Evolutionary conservation across 768 basidiomycete species (phyloP), one percentile per base, ranked within the genome.

Genomic region (Chalciporus chontae): DNA sequence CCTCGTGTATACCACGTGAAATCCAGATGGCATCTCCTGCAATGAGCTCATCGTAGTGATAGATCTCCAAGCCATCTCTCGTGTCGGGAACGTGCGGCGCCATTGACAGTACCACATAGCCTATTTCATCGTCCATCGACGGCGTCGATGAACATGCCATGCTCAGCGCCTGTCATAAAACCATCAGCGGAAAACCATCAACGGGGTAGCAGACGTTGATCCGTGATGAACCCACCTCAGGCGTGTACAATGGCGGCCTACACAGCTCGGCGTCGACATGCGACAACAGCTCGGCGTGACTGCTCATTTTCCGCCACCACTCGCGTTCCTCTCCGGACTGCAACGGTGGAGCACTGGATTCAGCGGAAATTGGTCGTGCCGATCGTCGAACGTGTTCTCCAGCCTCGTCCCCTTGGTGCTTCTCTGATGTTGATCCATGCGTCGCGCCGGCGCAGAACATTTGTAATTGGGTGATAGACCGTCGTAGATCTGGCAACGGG

Each of bases 401-500:
- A 54, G 61, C 68, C 67, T 66, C 66, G 40, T 57, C 59, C 18
- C 48, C 66, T 60, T 48, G 57, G 52, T 54, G 58, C 59, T 52
- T 61, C 54, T 60, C 52, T 66, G 51, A 47, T 53, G 45, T 21
- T 65, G 62, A 58, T 63, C 63, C 67, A 66, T 65, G 65, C 57
- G 55, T 64, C 48, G 54, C 62, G 19, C 61, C 61, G 45, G 67
- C 59, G 62, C 75, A 77, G 58, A 67, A 59, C 51, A 84, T 68
- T 69, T 92, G 85, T 47, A 91, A 71, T 45, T 76, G 65, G 59
- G 77, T 76, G 53, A 92, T 82, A 18, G 80, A 73, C 54, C 74
- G 74, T 51, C 91, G 74, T 41, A 94, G 72, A 72, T 94, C 91
- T 55, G 70, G 63, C 39, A 58, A 54, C 24, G 68, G 60, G 29